A percentile compares a stretch with the other conserved stretches of the same genome.
phyloP scores from a whole-genome alignment of 2,329 filamentous ascomycete species.

The Epichloe uncinata region DNA sequence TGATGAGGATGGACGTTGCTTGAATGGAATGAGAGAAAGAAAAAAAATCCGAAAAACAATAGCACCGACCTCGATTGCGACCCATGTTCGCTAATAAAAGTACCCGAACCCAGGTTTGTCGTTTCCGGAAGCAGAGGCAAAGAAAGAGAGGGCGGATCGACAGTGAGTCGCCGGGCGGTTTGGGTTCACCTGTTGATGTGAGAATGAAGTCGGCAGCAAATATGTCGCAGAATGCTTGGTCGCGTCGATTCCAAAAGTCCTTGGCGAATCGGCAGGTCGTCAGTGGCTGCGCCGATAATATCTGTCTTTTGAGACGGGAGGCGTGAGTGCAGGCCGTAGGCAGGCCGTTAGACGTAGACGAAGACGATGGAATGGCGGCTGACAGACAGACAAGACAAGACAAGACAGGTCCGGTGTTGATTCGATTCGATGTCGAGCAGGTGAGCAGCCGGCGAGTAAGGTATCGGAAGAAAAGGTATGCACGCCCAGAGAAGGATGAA shows the following conservation, averaged over 20 bases:
- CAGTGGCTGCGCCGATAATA: not conserved
- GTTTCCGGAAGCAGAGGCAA: not conserved
- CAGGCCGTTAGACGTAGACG: not conserved
- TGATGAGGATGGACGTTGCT: not conserved
- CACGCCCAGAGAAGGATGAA: not conserved
- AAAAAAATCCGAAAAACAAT: not conserved
- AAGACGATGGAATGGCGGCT: not conserved
- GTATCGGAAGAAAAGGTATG: not conserved
- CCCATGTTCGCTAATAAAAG: conserved; percentile 27
- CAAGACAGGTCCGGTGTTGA: not conserved
- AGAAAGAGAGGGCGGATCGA: not conserved
- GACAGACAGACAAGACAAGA: not conserved
- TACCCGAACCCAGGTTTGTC: not conserved
- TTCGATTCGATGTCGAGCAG: not conserved
- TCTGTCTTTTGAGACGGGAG: not conserved
- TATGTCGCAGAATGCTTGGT: not conserved
- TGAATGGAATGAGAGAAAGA: conserved; percentile 4
- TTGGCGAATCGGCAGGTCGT: not conserved
- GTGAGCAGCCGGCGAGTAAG: not conserved
- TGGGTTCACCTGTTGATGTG: not conserved
- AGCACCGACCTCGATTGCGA: conserved; percentile 40
- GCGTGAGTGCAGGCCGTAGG: not conserved
- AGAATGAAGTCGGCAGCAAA: not conserved
- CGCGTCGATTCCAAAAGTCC: not conserved
- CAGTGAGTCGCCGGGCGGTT: not conserved